A percentile compares a stretch with the other conserved stretches of the same genome.
phyloP scores from a whole-genome alignment of 2,329 filamentous ascomycete genomes.

The Penicillium sp. region DNA sequence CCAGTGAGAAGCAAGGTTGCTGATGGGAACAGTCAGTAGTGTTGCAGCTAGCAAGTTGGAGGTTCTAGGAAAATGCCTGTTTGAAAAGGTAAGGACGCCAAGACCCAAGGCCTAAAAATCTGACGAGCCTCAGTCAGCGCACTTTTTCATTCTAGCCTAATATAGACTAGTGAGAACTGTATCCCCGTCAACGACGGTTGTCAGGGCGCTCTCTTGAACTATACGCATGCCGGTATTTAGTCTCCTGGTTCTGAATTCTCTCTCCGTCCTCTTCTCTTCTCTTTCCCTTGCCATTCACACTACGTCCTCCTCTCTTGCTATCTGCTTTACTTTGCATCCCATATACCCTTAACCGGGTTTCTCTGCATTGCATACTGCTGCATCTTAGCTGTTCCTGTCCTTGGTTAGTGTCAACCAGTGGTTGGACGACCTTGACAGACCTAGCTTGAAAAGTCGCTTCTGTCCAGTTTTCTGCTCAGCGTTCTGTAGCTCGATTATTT shows the following conservation, averaged over 20 bases:
- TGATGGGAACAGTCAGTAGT: neutral
- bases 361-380: slow-evolving; percentile 30
- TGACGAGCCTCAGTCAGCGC: slow-evolving; percentile 44
- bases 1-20: neutral
- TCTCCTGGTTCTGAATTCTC: slow-evolving; percentile 29
- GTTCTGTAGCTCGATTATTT: slow-evolving; percentile 13
- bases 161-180: slow-evolving; percentile 37
- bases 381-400: slow-evolving; percentile 22
- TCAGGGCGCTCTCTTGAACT: slow-evolving; percentile 38
- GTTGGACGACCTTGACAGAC: slow-evolving; percentile 14
- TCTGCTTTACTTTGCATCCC: slow-evolving; percentile 38
- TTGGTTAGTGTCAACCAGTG: slow-evolving; percentile 17
- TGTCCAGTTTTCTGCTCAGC: slow-evolving; percentile 9
- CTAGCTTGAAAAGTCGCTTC: slow-evolving; percentile 32
- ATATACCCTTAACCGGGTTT: slow-evolving; percentile 29
- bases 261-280: slow-evolving; percentile 26
- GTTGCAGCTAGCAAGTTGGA: neutral
- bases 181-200: slow-evolving; percentile 45
- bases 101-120: slow-evolving; percentile 51
- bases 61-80: neutral
- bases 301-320: slow-evolving; percentile 23
- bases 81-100: slow-evolving; percentile 20
- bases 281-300: slow-evolving; percentile 12
- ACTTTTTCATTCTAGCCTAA: slow-evolving; percentile 52
- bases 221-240: slow-evolving; percentile 43